These are phyloP conservation scores for Pleurotus eryngii DNA, from an alignment of 768 basidiomycete genomes.

Conservation along the genomic window DNA sequence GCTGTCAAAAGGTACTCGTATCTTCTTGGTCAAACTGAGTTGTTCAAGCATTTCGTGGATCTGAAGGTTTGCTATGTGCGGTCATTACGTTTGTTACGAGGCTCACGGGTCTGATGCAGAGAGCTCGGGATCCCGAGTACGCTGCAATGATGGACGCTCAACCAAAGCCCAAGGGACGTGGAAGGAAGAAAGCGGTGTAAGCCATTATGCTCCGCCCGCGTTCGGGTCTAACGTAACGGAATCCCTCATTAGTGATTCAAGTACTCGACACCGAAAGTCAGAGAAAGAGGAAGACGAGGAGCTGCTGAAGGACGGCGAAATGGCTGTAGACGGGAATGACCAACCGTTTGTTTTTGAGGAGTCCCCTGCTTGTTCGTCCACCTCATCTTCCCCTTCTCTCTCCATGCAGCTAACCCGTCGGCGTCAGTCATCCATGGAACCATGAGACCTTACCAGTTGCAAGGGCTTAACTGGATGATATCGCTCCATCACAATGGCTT, in stretches of 20 bases:
- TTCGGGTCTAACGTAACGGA: slow-evolving; percentile 1
- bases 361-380: slow-evolving; percentile 77
- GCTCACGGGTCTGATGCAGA: slow-evolving; percentile 36
- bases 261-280: slow-evolving; percentile 84
- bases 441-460: slow-evolving; percentile 94
- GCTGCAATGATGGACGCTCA: slow-evolving; percentile 86
- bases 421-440: slow-evolving; percentile 75
- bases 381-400: not conserved
- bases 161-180: slow-evolving; percentile 79
- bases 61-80: slow-evolving; percentile 63
- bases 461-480: slow-evolving; percentile 97
- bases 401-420: slow-evolving; percentile 2
- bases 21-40: slow-evolving; percentile 95
- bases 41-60: slow-evolving; percentile 98
- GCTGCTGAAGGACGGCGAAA: slow-evolving; percentile 81
- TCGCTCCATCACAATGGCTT: slow-evolving; percentile 94
- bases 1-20: slow-evolving; percentile 97
- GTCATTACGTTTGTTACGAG: not conserved
- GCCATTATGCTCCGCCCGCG: slow-evolving; percentile 20
- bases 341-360: slow-evolving; percentile 94
- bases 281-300: slow-evolving; percentile 99
- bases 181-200: slow-evolving; percentile 77
- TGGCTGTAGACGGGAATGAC: slow-evolving; percentile 77
- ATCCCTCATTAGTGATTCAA: slow-evolving; percentile 54
- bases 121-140: slow-evolving; percentile 89